Percentiles rank a stretch among this genome's conserved stretches.
Conservation (phyloP, 2,329 filamentous ascomycete species). For the Sarocladiaceae sp. region DNA sequence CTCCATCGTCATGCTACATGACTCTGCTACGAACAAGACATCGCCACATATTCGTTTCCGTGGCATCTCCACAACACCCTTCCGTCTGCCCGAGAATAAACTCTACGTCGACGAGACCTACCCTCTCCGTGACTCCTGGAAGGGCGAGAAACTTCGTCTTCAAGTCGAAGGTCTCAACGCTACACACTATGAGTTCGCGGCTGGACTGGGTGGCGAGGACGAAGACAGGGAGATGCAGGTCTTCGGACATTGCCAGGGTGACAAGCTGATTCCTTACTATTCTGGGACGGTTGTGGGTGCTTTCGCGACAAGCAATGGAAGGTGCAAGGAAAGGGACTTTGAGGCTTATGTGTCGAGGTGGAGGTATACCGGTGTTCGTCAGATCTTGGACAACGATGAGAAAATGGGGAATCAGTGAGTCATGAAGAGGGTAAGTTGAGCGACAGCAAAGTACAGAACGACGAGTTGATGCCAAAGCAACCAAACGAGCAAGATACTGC, state of each 20-base stretch:
- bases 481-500: too few relatives aligned
- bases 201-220: conserved; percentile 21
- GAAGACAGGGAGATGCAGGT: conserved; percentile 27
- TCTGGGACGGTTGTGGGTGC: conserved; percentile 37
- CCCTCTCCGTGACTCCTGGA: not conserved
- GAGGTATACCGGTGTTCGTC: conserved; percentile 31
- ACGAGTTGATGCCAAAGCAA: too few relatives aligned
- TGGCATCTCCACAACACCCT: conserved; percentile 27
- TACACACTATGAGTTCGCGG: conserved; percentile 4
- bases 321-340: conserved; percentile 29
- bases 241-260: conserved; percentile 32
- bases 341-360: conserved; percentile 42
- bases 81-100: not conserved
- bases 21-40: not conserved
- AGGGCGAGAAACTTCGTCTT: not conserved
- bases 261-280: conserved; percentile 27
- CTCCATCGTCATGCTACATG: conserved; percentile 31
- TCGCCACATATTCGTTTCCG: conserved; percentile 39
- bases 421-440: too few relatives aligned
- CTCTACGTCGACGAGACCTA: not conserved
- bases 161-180: conserved; percentile 4
- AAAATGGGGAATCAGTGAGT: conserved; percentile 1
- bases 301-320: conserved; percentile 49
- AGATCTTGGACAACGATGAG: conserved; percentile 6
- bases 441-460: too few relatives aligned